Evolutionary conservation across 208 protist species (phyloP).

Genomic region (Herpetomonas samuelpessoai): DNA sequence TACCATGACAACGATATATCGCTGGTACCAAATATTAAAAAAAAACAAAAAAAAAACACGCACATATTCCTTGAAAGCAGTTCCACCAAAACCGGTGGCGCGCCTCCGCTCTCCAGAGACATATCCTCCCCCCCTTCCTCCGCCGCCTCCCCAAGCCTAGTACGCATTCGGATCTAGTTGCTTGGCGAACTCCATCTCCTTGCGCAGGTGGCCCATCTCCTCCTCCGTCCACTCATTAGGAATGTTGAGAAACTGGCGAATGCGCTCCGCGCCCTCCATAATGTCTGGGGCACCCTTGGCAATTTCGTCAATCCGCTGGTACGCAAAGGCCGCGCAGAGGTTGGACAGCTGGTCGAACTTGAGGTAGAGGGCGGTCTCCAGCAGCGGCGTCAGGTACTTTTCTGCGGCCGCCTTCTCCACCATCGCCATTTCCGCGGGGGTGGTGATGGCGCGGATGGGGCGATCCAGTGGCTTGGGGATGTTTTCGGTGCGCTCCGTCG

Average conservation of each 20-base stretch:
- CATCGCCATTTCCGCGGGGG: conserved; percentile 25
- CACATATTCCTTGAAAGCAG: too few species aligned
- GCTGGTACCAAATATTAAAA: too few species aligned
- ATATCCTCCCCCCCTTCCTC: too few species aligned
- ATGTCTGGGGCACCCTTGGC: conserved; percentile 31
- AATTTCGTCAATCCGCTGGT: conserved; percentile 38
- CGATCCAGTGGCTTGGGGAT: conserved; percentile 30
- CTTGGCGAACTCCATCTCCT: conserved; percentile 59
- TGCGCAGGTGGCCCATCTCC: conserved; percentile 42
- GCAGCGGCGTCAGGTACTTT: conserved; percentile 13
- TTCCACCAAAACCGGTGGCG: too few species aligned
- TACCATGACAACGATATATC: too few species aligned
- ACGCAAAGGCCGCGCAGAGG: conserved; percentile 28
- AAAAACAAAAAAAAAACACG: too few species aligned
- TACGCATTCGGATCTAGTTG: conserved; percentile 31
- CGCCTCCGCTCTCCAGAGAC: too few species aligned
- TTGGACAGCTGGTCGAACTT: conserved; percentile 18
- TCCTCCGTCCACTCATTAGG: conserved; percentile 54
- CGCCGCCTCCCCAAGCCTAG: too few species aligned
- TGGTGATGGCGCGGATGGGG: conserved; percentile 14
- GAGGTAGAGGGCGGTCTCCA: conserved; percentile 22
- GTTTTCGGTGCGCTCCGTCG: conserved; percentile 9
- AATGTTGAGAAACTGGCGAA: conserved; percentile 37
- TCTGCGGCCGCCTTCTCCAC: conserved; percentile 18
- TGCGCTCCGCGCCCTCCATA: conserved; percentile 41